Evolutionary conservation across 345 rosid species (phyloP).

Genomic region (Lepidium aucheri): DNA sequence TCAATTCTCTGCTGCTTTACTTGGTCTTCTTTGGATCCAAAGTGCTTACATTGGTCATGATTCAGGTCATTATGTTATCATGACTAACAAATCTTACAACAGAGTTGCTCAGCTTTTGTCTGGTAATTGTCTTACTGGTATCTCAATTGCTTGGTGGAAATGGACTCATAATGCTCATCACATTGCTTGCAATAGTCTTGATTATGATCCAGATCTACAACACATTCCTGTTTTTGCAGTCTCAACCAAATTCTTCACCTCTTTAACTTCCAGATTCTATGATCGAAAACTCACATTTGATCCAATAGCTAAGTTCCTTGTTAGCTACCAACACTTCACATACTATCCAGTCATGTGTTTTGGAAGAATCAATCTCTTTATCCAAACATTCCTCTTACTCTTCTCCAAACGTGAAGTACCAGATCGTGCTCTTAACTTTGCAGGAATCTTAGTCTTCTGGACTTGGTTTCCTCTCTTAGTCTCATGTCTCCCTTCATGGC

Average conservation of each 20-base stretch:
- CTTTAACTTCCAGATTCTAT: constrained; percentile 59
- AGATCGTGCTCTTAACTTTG: constrained; percentile 59
- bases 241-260: constrained; percentile 50
- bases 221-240: constrained; percentile 93
- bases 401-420: constrained; percentile 49
- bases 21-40: constrained; percentile 85
- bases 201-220: constrained; percentile 92
- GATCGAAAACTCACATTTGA: constrained; percentile 60
- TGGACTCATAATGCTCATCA: constrained; percentile 99
- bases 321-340: constrained; percentile 83
- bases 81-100: constrained; percentile 46
- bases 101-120: constrained; percentile 54
- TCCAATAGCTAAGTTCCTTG: constrained; percentile 48
- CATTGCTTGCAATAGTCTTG: constrained; percentile 86
- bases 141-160: constrained; percentile 99
- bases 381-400: constrained; percentile 65
- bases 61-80: constrained; percentile 85
- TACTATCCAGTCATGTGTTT: constrained; percentile 87
- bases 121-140: constrained; percentile 89
- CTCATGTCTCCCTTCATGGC: constrained; percentile 70
- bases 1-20: constrained; percentile 40
- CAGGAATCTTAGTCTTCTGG: constrained; percentile 77
- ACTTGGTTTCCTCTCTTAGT: constrained; percentile 90
- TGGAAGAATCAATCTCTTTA: constrained; percentile 65
- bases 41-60: constrained; percentile 87